Conservation (phyloP, 2,329 filamentous ascomycete species). For the Arthrobotrys iridis region DNA sequence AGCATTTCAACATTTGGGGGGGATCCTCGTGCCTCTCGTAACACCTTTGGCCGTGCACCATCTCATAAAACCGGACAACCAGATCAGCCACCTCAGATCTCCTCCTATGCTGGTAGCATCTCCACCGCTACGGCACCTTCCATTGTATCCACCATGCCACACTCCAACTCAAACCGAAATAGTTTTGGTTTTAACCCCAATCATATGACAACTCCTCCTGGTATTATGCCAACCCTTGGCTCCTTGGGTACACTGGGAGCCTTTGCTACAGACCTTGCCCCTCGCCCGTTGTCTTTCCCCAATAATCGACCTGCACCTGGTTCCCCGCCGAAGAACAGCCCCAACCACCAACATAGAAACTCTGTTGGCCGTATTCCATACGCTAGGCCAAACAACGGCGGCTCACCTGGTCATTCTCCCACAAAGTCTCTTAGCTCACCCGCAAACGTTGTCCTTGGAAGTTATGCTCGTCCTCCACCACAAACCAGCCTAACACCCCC, state of each 20-base stretch:
- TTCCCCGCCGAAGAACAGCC: slow-evolving; percentile 19
- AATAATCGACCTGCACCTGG: slow-evolving; percentile 32
- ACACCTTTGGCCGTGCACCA: slow-evolving; percentile 44
- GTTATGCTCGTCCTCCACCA: slow-evolving; percentile 39
- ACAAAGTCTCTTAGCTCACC: not conserved
- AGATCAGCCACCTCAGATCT: slow-evolving; percentile 28
- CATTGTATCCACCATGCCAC: slow-evolving; percentile 2
- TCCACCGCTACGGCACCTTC: slow-evolving; percentile 28
- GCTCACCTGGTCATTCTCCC: slow-evolving; percentile 1
- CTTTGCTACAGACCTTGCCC: slow-evolving; percentile 42
- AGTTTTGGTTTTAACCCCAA: not conserved
- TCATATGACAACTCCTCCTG: slow-evolving; percentile 31
- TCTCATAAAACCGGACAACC: slow-evolving; percentile 23
- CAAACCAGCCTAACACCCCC: slow-evolving; percentile 47
- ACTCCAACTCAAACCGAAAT: slow-evolving; percentile 15
- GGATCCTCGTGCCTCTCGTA: slow-evolving; percentile 35
- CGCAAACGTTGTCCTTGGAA: slow-evolving; percentile 15
- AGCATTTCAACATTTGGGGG: slow-evolving; percentile 16
- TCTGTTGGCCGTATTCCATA: slow-evolving; percentile 45
- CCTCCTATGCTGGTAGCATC: slow-evolving; percentile 47
- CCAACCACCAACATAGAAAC: slow-evolving; percentile 37
- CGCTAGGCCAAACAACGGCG: not conserved
- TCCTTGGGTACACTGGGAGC: slow-evolving; percentile 24
- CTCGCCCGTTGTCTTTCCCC: slow-evolving; percentile 47
- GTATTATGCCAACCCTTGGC: not conserved